Evolutionary conservation across 2,329 filamentous ascomycete species (phyloP), one percentile per base, ranked within the genome.

Genomic region (Colletotrichum zoysiae): DNA sequence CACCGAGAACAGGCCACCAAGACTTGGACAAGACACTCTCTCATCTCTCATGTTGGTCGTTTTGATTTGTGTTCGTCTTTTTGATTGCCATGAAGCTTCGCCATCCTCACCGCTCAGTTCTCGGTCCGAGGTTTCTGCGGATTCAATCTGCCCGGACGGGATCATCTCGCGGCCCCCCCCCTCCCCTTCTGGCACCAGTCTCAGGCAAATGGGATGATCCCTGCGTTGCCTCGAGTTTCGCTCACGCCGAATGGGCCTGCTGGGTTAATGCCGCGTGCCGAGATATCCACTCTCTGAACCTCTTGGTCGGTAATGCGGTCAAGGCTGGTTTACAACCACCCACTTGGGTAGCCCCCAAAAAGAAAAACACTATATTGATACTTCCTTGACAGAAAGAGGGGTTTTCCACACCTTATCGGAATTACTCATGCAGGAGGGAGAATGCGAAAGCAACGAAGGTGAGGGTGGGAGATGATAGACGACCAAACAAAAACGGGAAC

Each of bases 281-380:
- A 76, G 75, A 77, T 26, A 76, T 50, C 56, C 64, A 63, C 71
- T 63, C 75, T 74, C 71, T 75, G 75, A 74, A 77, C 73, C 76
- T 71, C 61, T 71, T 74, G 71, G 75, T 74, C 30, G 74, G 74
- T 76, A 53, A 76, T 77, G 63, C 74, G 76, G 77, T 75, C 75
- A 78, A 76, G 75, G 70, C 75, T 73, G 75, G 70, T 75, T 73
- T 48, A 26, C 58, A 74, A 73, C 23, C 71, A 75, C 70, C 76
- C 73, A 71, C 73, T 74, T 72, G 65, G 70, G 75, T 67, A 74
- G 67, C 68, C 40, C 38, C 3, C 42, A 20, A 44, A 6, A 44
- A 20, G n/a, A n/a, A n/a, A 26, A 38, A 33, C 48, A 33, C 53
- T 73, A 68, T 70, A 73, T 74, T 69, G 73, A 70, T 69, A 67